Evolutionary conservation across 164 flowering plant genomes (phyloP).

Genomic region (Umbellularia californica): DNA sequence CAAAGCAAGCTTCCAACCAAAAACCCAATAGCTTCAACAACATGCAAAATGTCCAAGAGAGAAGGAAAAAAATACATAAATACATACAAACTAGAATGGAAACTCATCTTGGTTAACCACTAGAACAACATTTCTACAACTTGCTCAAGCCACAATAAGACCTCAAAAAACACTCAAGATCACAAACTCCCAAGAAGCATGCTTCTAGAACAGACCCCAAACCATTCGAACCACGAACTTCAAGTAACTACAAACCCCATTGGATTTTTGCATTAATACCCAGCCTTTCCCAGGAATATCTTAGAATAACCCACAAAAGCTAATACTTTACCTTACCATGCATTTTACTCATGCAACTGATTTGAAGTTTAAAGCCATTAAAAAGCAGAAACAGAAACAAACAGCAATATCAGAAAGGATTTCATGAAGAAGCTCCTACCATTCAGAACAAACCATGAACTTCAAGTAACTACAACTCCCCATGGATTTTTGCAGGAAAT

Average conservation of each 20-base stretch:
- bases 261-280: not conserved
- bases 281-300: not conserved
- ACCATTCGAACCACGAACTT: not conserved
- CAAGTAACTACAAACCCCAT: not conserved
- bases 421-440: not conserved
- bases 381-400: conserved; percentile 1
- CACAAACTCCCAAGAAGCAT: not conserved
- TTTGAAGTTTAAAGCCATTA: not conserved
- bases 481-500: not conserved
- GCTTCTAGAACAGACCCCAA: not conserved
- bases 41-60: no score
- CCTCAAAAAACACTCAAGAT: not conserved
- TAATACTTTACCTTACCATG: not conserved
- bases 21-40: no score
- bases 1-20: no score
- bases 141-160: not conserved
- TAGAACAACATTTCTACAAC: no score
- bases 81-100: not conserved
- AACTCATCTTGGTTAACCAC: not conserved
- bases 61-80: not conserved
- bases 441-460: not conserved
- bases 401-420: not conserved
- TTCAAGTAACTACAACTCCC: not conserved
- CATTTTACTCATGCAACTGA: not conserved
- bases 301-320: not conserved